These are phyloP conservation scores for Ceriops zippeliana DNA, from an alignment of 345 rosid species.

Conservation along the genomic window DNA sequence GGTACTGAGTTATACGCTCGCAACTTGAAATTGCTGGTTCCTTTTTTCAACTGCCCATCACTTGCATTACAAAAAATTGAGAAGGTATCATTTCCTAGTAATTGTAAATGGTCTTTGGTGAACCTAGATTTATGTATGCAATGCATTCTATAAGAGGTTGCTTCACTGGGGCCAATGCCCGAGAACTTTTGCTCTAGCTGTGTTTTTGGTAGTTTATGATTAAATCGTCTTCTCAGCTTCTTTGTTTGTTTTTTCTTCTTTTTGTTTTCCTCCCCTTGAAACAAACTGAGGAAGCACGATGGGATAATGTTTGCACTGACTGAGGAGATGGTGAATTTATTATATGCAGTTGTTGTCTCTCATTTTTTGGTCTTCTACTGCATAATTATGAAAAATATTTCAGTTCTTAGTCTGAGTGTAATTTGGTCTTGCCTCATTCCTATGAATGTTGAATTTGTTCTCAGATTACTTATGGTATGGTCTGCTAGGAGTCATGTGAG, in stretches of 20 bases:
- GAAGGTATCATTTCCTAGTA: slow-evolving; percentile 40
- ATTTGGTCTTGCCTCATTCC: background rate
- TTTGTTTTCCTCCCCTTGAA: no score
- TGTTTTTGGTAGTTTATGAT: background rate
- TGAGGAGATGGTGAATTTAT: background rate
- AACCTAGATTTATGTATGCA: no score
- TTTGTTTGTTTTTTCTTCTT: background rate
- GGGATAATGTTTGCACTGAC: background rate
- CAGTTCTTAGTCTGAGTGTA: background rate
- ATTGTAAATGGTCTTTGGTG: background rate
- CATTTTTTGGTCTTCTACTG: background rate
- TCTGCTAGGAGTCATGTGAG: background rate
- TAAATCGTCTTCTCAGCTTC: background rate
- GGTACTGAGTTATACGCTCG: slow-evolving; percentile 72
- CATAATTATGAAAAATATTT: background rate
- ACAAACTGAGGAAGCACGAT: background rate
- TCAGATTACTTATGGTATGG: background rate
- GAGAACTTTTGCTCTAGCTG: no score
- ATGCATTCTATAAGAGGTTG: background rate
- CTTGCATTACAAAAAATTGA: slow-evolving; percentile 58
- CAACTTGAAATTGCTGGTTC: slow-evolving; percentile 78
- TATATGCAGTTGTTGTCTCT: background rate
- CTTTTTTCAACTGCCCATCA: slow-evolving; percentile 73
- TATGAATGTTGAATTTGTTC: background rate
- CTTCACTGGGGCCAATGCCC: background rate